These are phyloP conservation scores for Lactarius psammicola DNA, from an alignment of 768 basidiomycete species.

Conservation along the genomic window DNA sequence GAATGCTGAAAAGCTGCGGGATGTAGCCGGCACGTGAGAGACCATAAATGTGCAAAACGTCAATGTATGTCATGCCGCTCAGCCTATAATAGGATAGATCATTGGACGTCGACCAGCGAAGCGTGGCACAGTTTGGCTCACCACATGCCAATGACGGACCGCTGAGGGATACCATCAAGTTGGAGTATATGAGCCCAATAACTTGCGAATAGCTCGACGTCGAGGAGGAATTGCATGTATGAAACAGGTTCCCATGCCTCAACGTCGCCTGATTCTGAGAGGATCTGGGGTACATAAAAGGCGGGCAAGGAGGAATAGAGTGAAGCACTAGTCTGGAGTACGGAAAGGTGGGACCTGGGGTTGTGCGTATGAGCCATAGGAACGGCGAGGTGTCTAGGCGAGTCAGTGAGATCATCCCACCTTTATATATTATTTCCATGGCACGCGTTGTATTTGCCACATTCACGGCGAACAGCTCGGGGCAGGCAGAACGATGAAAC, in stretches of 20 bases:
- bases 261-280: constrained; percentile 41
- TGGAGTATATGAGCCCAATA: constrained; percentile 58
- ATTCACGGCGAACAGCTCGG: constrained; percentile 25
- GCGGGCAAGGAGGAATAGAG: constrained; percentile 50
- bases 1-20: constrained; percentile 74
- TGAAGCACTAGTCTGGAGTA: constrained; percentile 56
- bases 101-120: constrained; percentile 3
- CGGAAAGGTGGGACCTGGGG: constrained; percentile 54
- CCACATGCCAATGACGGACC: constrained; percentile 74
- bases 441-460: constrained; percentile 22
- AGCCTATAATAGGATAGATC: constrained; percentile 47
- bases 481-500: constrained; percentile 28
- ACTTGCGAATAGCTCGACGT: constrained; percentile 64
- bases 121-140: constrained; percentile 37
- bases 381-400: constrained; percentile 16
- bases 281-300: constrained; percentile 59
- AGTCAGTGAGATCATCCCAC: constrained; percentile 5
- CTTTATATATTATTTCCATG: constrained; percentile 25
- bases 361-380: constrained; percentile 14
- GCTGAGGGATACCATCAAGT: constrained; percentile 45
- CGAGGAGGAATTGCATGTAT: constrained; percentile 59
- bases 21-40: constrained; percentile 74
- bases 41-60: constrained; percentile 72
- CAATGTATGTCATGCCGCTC: constrained; percentile 66
- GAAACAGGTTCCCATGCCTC: constrained; percentile 60